A percentile compares a stretch with the other conserved stretches of the same genome.
These are phyloP conservation scores for Deinandra increscens DNA, from an alignment of 129 eudicot genomes.

Conservation along the genomic window DNA sequence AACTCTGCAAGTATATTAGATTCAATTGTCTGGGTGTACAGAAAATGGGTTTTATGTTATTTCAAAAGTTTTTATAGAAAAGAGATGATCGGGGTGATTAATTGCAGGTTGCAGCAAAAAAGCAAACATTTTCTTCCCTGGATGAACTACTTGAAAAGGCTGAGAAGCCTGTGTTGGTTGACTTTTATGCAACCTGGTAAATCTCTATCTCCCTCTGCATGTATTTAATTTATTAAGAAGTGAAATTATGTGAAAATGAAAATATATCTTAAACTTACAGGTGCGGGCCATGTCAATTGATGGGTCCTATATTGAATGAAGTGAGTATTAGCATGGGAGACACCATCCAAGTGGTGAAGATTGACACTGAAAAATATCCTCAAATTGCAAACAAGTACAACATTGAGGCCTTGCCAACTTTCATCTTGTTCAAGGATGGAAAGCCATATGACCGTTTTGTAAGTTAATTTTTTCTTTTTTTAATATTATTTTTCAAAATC, in stretches of 20 bases:
- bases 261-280: slow-evolving; percentile 28
- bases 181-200: slow-evolving; percentile 97
- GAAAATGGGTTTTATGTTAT: background rate
- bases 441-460: slow-evolving; percentile 85
- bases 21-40: background rate
- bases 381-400: slow-evolving; percentile 67
- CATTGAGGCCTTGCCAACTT: slow-evolving; percentile 92
- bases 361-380: slow-evolving; percentile 94
- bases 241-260: background rate
- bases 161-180: slow-evolving; percentile 92
- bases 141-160: slow-evolving; percentile 71
- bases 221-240: too few species aligned
- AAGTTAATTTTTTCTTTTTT: slow-evolving; percentile 33
- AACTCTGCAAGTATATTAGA: too few species aligned
- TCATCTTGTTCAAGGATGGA: slow-evolving; percentile 88
- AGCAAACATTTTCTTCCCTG: slow-evolving; percentile 72
- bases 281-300: slow-evolving; percentile 98
- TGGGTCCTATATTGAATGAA: slow-evolving; percentile 88
- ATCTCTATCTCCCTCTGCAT: background rate
- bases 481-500: background rate
- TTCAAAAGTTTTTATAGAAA: background rate
- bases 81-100: background rate
- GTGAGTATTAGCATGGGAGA: slow-evolving; percentile 64
- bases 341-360: slow-evolving; percentile 74
- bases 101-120: slow-evolving; percentile 74